These are phyloP conservation scores for Podosphaera fusca DNA, from an alignment of 2,329 filamentous ascomycete species.

Conservation along the genomic window DNA sequence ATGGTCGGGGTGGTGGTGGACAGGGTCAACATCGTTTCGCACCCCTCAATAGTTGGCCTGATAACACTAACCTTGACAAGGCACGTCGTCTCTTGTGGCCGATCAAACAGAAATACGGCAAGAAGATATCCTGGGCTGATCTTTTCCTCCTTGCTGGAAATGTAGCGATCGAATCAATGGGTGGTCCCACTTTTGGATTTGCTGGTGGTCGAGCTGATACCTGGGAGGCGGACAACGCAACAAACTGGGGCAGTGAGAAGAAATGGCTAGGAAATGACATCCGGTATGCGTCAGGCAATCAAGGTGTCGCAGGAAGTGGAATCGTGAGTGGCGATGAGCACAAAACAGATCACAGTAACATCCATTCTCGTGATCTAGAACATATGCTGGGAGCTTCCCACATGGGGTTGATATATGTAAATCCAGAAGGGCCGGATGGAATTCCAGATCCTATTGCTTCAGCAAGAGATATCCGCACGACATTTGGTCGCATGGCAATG, in stretches of 20 bases:
- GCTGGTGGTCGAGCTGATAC: constrained; percentile 48
- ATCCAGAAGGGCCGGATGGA: constrained; percentile 56
- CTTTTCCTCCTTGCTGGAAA: constrained; percentile 49
- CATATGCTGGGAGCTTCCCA: constrained; percentile 42
- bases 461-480: constrained; percentile 47
- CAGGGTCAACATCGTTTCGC: constrained; percentile 59
- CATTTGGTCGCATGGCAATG: constrained; percentile 65
- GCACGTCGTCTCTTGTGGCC: constrained; percentile 58
- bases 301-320: constrained; percentile 16
- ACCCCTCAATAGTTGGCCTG: constrained; percentile 62
- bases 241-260: constrained; percentile 55
- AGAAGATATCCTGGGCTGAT: constrained; percentile 65
- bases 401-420: constrained; percentile 66
- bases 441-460: constrained; percentile 46
- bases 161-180: constrained; percentile 57
- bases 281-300: constrained; percentile 27
- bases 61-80: constrained; percentile 61
- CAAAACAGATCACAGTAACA: constrained; percentile 22
- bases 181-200: constrained; percentile 50
- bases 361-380: constrained; percentile 41
- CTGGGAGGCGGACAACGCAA: constrained; percentile 53
- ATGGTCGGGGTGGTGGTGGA: constrained; percentile 53
- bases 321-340: constrained; percentile 20
- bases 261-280: constrained; percentile 56
- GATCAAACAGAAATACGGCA: constrained; percentile 67